Evolutionary conservation across 352 stramenopile genomes (phyloP), one percentile per base, ranked within the genome.

Genomic region (Phytophthora multivora): DNA sequence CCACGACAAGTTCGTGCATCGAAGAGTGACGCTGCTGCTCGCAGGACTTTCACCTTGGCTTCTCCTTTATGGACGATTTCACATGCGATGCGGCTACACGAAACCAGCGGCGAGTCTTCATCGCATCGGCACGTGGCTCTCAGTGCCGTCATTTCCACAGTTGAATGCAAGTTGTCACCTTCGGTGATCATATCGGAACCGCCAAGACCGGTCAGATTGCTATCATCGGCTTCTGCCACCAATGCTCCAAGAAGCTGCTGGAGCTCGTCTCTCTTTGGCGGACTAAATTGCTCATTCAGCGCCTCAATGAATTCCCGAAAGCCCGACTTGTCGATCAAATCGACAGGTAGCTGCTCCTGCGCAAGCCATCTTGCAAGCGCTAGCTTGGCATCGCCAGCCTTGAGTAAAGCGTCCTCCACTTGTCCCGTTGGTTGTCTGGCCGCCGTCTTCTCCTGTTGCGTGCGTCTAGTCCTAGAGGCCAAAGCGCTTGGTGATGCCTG

Each of bases 361-460:
- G 70, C 60, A 23, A 87, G 64, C 78, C 78, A 87, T 38, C 48
- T 50, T 13, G 66, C 72, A 13, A 87, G 43, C 30, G 63, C 64
- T 4, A 69, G 65, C 28, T 71, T 83, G 51, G 75, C 72, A 19
- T 63, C 53, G 12, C 35, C 66, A 21, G 63, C 53, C 25, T 53
- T 59, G 16, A 71, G 35, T 43, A 66, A 19, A 3, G 59, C 18
- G 31, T 54, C 47, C n/a, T 62, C 52, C 5, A 45, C 26, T n/a
- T 45, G 52, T 45, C 18, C 45, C n/a, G 28, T 38, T 46, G 59
- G 18, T 45, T 58, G 54, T 42, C 26, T 60, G 35, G 25, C 40
- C 16, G 54, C 35, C 30, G 42, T 70, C 40, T 63, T 64, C 41
- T 56, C 59, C 39, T 62, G 61, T 30, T 57, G 51, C 16, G 42